These are phyloP conservation scores for Apiospora marii DNA, from an alignment of 2,329 filamentous ascomycete species.

Conservation along the genomic window DNA sequence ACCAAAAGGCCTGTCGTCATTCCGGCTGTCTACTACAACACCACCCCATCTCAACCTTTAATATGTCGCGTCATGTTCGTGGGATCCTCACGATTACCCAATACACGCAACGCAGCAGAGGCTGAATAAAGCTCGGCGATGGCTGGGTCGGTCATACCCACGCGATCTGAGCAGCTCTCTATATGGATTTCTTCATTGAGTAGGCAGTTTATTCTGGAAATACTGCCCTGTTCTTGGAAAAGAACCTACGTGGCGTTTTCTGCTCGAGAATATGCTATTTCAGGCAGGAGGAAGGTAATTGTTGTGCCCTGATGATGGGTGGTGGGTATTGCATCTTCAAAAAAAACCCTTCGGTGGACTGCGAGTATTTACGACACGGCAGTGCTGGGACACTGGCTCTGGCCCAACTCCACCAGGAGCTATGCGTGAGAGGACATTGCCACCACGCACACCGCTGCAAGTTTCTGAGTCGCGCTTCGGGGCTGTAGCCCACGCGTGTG, in stretches of 20 bases:
- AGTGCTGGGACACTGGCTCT: slow-evolving; percentile 14
- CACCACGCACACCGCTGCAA: slow-evolving; percentile 18
- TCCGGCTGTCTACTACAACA: background rate
- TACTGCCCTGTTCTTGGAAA: background rate
- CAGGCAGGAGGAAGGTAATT: slow-evolving; percentile 9
- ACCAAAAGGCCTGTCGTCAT: slow-evolving; percentile 5
- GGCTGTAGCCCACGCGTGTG: background rate
- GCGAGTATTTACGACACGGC: slow-evolving; percentile 14
- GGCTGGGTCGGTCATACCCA: background rate
- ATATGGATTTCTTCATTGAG: slow-evolving; percentile 5
- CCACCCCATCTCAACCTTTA: slow-evolving; percentile 11
- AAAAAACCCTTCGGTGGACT: slow-evolving; percentile 10
- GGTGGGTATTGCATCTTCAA: slow-evolving; percentile 16
- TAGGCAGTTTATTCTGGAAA: background rate
- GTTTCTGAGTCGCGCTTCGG: slow-evolving; percentile 6
- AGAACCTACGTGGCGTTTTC: background rate
- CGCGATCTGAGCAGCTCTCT: background rate
- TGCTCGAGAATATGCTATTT: slow-evolving; percentile 1
- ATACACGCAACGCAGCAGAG: background rate
- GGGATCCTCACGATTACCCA: background rate
- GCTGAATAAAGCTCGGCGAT: background rate
- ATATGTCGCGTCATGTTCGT: slow-evolving; percentile 14
- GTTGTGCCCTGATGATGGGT: slow-evolving; percentile 18
- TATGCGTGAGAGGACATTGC: slow-evolving; percentile 2
- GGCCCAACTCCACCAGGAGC: slow-evolving; percentile 14